These are phyloP conservation scores for Aspergillus melleus DNA, from an alignment of 2,329 filamentous ascomycete species.

Conservation along the genomic window DNA sequence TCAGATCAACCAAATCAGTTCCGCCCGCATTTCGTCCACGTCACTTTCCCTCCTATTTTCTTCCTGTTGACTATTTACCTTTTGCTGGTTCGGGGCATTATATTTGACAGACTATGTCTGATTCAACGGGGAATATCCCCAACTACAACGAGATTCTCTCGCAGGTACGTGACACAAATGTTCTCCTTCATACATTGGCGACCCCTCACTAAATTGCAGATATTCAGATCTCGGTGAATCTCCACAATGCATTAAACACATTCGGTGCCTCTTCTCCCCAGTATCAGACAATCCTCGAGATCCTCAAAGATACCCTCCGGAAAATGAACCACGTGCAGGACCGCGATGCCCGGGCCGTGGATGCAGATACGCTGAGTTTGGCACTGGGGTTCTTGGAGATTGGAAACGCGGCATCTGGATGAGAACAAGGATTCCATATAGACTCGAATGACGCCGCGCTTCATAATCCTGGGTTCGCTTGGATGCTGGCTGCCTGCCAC, in stretches of 20 bases:
- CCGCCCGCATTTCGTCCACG: background rate
- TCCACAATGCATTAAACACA: slow-evolving; percentile 41
- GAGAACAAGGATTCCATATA: background rate
- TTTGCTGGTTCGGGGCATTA: background rate
- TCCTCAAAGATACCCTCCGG: slow-evolving; percentile 35
- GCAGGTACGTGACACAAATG: slow-evolving; percentile 17
- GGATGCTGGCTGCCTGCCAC: background rate
- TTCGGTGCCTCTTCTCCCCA: slow-evolving; percentile 40
- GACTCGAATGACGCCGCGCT: background rate
- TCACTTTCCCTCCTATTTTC: background rate
- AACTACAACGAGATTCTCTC: slow-evolving; percentile 23
- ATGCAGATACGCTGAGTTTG: slow-evolving; percentile 32
- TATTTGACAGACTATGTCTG: background rate
- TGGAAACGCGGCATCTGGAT: slow-evolving; percentile 14
- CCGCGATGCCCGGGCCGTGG: slow-evolving; percentile 16
- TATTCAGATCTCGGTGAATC: slow-evolving; percentile 42
- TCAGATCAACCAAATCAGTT: slow-evolving; percentile 7
- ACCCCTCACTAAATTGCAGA: background rate
- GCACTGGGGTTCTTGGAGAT: slow-evolving; percentile 37
- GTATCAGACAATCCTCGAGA: slow-evolving; percentile 38
- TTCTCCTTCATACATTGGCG: background rate
- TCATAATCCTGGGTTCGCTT: background rate
- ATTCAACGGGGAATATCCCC: background rate
- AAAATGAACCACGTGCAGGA: slow-evolving; percentile 25
- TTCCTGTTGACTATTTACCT: background rate